Evolutionary conservation across 805 yeast genomes (phyloP).

Genomic region (Cyberlindnera sargentensis): DNA sequence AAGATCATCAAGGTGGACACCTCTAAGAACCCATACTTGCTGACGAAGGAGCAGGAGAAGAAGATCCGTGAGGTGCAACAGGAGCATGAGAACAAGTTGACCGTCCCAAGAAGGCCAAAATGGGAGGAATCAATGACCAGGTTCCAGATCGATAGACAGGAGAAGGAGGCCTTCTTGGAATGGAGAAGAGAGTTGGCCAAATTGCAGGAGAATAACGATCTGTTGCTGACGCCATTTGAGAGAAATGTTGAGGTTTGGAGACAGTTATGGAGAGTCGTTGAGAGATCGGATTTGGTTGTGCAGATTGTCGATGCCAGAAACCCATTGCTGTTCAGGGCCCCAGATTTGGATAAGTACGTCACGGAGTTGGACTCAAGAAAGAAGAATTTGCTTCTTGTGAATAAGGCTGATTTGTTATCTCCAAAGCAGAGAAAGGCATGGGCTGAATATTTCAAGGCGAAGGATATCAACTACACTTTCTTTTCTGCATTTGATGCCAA

Average conservation of each 20-base stretch:
- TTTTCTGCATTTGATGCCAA: constrained; percentile 89
- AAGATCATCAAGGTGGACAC: constrained; percentile 73
- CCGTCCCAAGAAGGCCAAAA: constrained; percentile 87
- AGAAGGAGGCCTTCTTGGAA: constrained; percentile 81
- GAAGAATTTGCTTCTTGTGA: constrained; percentile 75
- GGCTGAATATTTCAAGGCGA: constrained; percentile 74
- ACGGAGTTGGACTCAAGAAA: constrained; percentile 69
- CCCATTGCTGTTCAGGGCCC: constrained; percentile 83
- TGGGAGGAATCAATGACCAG: constrained; percentile 75
- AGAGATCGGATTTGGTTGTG: constrained; percentile 87
- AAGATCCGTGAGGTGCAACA: constrained; percentile 55
- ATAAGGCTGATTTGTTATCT: constrained; percentile 87
- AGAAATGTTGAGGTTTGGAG: constrained; percentile 97
- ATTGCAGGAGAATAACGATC: constrained; percentile 76
- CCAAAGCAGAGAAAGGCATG: constrained; percentile 71
- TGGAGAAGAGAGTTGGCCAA: constrained; percentile 92
- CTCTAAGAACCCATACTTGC: constrained; percentile 46
- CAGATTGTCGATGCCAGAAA: constrained; percentile 98
- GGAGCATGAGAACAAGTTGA: constrained; percentile 62
- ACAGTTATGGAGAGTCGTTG: constrained; percentile 96
- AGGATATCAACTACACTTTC: constrained; percentile 76
- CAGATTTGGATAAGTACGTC: constrained; percentile 81
- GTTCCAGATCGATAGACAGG: constrained; percentile 74
- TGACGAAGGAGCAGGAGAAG: constrained; percentile 60
- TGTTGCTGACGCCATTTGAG: constrained; percentile 91